These are phyloP conservation scores for Kregervanrija fluxuum DNA, from an alignment of 805 yeast species.

Conservation along the genomic window DNA sequence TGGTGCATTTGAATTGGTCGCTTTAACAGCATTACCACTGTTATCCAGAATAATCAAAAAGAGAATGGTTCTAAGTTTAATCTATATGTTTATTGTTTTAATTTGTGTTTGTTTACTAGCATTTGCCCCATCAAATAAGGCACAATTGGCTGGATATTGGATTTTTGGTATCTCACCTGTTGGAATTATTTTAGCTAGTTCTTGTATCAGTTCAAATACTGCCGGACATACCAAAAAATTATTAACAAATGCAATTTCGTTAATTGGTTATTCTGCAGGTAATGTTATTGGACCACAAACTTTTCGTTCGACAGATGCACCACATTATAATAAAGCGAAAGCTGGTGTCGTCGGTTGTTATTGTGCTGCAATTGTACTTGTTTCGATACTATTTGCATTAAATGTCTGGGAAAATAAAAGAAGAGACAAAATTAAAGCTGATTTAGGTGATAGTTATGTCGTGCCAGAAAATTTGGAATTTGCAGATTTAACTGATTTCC, in stretches of 20 bases:
- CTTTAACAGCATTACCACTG: constrained; percentile 17
- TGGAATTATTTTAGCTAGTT: constrained; percentile 14
- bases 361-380: constrained; percentile 14
- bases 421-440: constrained; percentile 31
- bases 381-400: constrained; percentile 18
- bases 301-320: constrained; percentile 50
- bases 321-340: constrained; percentile 47
- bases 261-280: constrained; percentile 59
- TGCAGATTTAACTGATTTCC: constrained; percentile 37
- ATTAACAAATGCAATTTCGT: constrained; percentile 44
- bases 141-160: constrained; percentile 24
- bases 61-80: constrained; percentile 20
- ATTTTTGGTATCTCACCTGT: constrained; percentile 13
- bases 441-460: constrained; percentile 13
- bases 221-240: constrained; percentile 70
- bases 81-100: constrained; percentile 17
- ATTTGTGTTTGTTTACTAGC: constrained; percentile 25
- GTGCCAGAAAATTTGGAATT: constrained; percentile 20
- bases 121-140: constrained; percentile 15
- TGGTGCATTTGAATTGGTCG: constrained; percentile 31
- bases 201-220: constrained; percentile 29
- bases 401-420: constrained; percentile 30
- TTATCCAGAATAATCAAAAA: constrained; percentile 19
- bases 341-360: constrained; percentile 44
- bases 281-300: constrained; percentile 67